These are phyloP conservation scores for Mediolabrus comicus DNA, from an alignment of 108 stramenopile genomes.

Conservation along the genomic window DNA sequence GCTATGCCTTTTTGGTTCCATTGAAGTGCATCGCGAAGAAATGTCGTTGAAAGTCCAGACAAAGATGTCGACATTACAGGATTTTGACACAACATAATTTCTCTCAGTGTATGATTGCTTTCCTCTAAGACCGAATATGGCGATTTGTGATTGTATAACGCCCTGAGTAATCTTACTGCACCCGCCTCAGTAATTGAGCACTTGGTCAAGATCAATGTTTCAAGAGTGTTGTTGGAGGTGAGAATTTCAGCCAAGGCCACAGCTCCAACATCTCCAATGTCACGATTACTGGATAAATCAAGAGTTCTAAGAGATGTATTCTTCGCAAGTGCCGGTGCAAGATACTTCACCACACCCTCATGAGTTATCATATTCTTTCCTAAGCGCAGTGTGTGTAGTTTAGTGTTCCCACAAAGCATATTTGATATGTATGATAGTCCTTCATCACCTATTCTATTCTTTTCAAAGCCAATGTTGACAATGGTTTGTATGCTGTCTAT, in stretches of 20 bases:
- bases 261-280: slow-evolving; percentile 20
- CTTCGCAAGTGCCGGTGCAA: slow-evolving; percentile 3
- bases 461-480: slow-evolving; percentile 17
- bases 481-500: neutral
- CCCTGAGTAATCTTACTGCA: neutral
- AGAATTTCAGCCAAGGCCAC: neutral
- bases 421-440: slow-evolving; percentile 5
- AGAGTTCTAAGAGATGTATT: slow-evolving; percentile 22
- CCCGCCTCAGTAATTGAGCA: slow-evolving; percentile 20
- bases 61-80: neutral
- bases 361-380: slow-evolving; percentile 11
- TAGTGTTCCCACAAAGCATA: slow-evolving; percentile 16
- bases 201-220: slow-evolving; percentile 18
- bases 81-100: slow-evolving; percentile 10
- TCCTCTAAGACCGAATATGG: neutral
- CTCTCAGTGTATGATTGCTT: slow-evolving; percentile 22
- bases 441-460: slow-evolving; percentile 11
- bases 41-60: neutral
- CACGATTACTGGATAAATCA: slow-evolving; percentile 8
- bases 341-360: neutral
- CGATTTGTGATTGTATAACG: slow-evolving; percentile 14
- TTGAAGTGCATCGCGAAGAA: neutral
- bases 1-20: slow-evolving; percentile 18
- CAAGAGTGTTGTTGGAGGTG: slow-evolving; percentile 5
- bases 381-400: slow-evolving; percentile 12